phyloP scores from a whole-genome alignment of 2,329 filamentous ascomycete species.

The Chrysoporthe cubensis region DNA sequence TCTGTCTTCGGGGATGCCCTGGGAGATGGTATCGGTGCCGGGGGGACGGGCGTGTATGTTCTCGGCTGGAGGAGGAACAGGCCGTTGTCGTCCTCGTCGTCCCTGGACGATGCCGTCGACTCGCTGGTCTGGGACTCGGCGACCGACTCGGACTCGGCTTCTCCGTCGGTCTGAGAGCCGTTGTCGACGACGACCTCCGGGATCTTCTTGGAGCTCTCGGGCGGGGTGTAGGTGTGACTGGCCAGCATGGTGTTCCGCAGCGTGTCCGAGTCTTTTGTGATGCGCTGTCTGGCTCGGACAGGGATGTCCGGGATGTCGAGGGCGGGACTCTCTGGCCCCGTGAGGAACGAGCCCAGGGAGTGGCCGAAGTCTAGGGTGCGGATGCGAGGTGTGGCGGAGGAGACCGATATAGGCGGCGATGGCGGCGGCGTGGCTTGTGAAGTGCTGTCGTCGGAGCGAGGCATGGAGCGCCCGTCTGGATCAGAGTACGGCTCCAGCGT shows the following conservation, averaged over 20 bases:
- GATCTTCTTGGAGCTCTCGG: conserved; percentile 27
- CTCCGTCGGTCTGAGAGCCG: conserved; percentile 10
- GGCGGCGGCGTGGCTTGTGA: conserved; percentile 28
- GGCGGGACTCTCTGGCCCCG: conserved; percentile 28
- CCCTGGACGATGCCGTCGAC: conserved; percentile 20
- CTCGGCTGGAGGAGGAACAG: conserved; percentile 60
- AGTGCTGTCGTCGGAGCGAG: conserved; percentile 25
- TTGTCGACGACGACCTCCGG: conserved; percentile 24
- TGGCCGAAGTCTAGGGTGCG: conserved; percentile 34
- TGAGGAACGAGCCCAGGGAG: conserved; percentile 25
- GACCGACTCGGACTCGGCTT: conserved; percentile 17
- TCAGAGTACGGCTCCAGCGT: conserved; percentile 26
- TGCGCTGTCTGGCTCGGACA: conserved; percentile 18
- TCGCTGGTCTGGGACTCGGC: conserved; percentile 16
- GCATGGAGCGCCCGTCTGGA: conserved; percentile 19
- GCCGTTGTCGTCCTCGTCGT: conserved; percentile 42
- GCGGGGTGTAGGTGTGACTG: conserved; percentile 35
- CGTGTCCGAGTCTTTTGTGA: conserved; percentile 33
- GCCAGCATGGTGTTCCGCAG: conserved; percentile 37
- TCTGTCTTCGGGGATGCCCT: conserved; percentile 34
- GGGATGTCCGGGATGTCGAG: conserved; percentile 32
- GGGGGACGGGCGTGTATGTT: conserved; percentile 59
- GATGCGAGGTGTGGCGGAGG: conserved; percentile 34
- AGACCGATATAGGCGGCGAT: conserved; percentile 25
- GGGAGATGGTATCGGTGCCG: conserved; percentile 53